Evolutionary conservation across 495 filamentous ascomycete genomes (phyloP).

Genomic region (Trypethelium eluteriae): DNA sequence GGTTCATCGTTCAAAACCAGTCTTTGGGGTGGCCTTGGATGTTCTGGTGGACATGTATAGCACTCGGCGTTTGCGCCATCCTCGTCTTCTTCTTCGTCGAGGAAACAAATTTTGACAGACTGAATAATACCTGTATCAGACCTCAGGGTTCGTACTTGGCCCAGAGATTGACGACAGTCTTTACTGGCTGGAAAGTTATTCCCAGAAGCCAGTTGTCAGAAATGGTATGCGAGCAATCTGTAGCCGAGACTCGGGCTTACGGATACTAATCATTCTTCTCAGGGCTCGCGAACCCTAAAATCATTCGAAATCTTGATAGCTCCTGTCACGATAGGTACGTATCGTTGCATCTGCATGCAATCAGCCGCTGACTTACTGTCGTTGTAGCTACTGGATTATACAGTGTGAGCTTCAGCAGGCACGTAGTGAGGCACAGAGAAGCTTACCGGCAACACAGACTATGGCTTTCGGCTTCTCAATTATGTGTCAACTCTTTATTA

Average conservation of each 20-base stretch:
- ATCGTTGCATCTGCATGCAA: neutral
- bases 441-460: too few species aligned
- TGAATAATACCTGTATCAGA: neutral
- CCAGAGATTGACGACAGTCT: neutral
- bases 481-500: too few species aligned
- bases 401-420: too few species aligned
- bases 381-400: neutral
- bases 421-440: too few species aligned
- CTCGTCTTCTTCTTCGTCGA: neutral
- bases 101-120: neutral
- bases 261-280: too few species aligned
- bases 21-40: slow-evolving; percentile 36
- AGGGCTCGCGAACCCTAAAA: too few species aligned
- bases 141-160: neutral
- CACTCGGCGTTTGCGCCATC: neutral
- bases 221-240: too few species aligned
- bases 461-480: too few species aligned
- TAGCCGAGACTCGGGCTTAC: too few species aligned
- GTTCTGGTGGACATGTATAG: slow-evolving; percentile 17
- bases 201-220: too few species aligned
- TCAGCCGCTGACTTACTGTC: neutral
- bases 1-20: slow-evolving; percentile 39
- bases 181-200: neutral
- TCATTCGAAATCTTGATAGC: too few species aligned
- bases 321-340: too few species aligned